phyloP scores from a whole-genome alignment of 1,284 basidiomycete species.

The Leucoagaricus sp. region DNA sequence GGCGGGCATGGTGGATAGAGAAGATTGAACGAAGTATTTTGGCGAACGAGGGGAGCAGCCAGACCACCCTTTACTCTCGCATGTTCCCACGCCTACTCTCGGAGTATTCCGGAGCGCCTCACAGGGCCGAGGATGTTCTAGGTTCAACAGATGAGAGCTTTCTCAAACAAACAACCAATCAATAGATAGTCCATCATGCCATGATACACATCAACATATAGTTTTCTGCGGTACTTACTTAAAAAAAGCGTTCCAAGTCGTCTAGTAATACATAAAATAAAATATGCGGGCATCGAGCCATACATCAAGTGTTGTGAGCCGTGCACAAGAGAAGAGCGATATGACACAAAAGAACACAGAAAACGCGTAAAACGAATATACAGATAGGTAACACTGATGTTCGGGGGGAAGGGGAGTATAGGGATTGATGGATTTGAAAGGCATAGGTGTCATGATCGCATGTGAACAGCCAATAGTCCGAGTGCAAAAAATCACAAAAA shows the following conservation, averaged over 20 bases:
- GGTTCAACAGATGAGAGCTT: background rate
- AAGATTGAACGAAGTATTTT: slow-evolving; percentile 11
- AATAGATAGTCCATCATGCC: background rate
- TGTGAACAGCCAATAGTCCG: slow-evolving; percentile 21
- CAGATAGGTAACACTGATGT: background rate
- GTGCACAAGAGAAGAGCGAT: slow-evolving; percentile 5
- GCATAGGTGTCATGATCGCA: slow-evolving; percentile 15
- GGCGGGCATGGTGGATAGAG: slow-evolving; percentile 22
- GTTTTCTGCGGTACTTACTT: too few species aligned
- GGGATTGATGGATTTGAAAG: background rate
- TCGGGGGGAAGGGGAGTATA: background rate
- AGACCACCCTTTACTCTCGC: too few species aligned
- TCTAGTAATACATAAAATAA: slow-evolving; percentile 18
- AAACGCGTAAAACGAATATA: slow-evolving; percentile 2
- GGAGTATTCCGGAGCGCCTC: slow-evolving; percentile 19
- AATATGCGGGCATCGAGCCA: slow-evolving; percentile 15
- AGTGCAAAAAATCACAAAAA: slow-evolving; percentile 16
- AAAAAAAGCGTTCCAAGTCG: slow-evolving; percentile 6
- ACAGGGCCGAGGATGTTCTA: background rate
- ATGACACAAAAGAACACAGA: slow-evolving; percentile 1
- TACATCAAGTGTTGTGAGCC: slow-evolving; percentile 14
- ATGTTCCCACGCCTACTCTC: slow-evolving; percentile 18
- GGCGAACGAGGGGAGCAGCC: slow-evolving; percentile 4
- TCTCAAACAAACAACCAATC: background rate
- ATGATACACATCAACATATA: slow-evolving; percentile 1